Evolutionary conservation across 2,329 filamentous ascomycete genomes (phyloP).

Genomic region (Alternaria postmessia): DNA sequence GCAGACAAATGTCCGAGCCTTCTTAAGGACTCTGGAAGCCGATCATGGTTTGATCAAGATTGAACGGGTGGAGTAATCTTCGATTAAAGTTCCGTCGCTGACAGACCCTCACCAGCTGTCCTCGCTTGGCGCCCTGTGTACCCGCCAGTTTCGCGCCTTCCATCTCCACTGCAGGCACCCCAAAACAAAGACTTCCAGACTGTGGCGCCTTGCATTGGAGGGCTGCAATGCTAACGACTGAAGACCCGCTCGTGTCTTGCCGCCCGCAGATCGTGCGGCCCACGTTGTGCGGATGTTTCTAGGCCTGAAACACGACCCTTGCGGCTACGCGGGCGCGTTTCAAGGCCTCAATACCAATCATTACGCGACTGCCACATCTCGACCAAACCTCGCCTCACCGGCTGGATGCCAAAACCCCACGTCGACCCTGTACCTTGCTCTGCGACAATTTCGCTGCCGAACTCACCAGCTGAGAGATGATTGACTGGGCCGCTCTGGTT

Average conservation of each 20-base stretch:
- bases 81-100: conserved; percentile 9
- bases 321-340: conserved; percentile 34
- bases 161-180: conserved; percentile 1
- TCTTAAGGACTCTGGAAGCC: not conserved
- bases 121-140: conserved; percentile 12
- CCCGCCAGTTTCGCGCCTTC: conserved; percentile 2
- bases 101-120: not conserved
- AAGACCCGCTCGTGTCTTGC: conserved; percentile 33
- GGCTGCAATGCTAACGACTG: conserved; percentile 26
- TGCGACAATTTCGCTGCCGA: conserved; percentile 13
- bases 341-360: conserved; percentile 45
- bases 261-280: conserved; percentile 39
- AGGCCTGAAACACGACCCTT: conserved; percentile 43
- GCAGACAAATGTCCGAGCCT: not conserved
- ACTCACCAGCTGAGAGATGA: conserved; percentile 15
- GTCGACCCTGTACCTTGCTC: conserved; percentile 6
- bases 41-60: conserved; percentile 7
- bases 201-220: conserved; percentile 17
- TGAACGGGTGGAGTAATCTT: conserved; percentile 5
- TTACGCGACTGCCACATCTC: conserved; percentile 37
- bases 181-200: conserved; percentile 9
- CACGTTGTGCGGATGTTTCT: conserved; percentile 32
- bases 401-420: conserved; percentile 28
- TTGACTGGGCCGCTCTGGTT: conserved; percentile 25
- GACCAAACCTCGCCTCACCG: conserved; percentile 39